Conservation (phyloP, 768 basidiomycete genomes). For the Boletus rubropictus region DNA sequence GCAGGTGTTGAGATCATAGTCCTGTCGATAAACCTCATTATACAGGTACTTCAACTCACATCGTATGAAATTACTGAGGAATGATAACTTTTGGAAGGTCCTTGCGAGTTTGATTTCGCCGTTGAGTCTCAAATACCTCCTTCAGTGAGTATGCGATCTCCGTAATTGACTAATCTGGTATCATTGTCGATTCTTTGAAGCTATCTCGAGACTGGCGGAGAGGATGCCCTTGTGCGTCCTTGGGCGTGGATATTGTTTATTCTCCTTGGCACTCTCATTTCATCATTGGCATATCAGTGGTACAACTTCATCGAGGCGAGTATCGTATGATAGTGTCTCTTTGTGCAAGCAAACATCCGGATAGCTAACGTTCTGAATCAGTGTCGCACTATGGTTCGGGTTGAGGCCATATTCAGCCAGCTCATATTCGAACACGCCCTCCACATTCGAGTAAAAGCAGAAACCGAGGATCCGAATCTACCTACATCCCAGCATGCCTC, state of each 20-base stretch:
- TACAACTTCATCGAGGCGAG: not conserved
- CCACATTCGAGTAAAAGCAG: slow-evolving; percentile 1
- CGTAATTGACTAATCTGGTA: not conserved
- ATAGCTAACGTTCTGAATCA: not conserved
- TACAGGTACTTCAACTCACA: not conserved
- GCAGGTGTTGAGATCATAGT: not conserved
- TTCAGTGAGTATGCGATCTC: not conserved
- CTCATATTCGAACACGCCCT: slow-evolving; percentile 3
- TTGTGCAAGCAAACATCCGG: not conserved
- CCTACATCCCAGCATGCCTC: not conserved
- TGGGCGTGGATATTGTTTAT: slow-evolving; percentile 2
- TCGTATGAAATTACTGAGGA: not conserved
- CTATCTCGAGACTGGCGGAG: not conserved
- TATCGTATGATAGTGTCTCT: not conserved
- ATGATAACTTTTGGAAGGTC: not conserved
- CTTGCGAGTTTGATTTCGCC: not conserved
- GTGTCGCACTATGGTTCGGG: slow-evolving; percentile 2
- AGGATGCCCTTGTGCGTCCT: not conserved
- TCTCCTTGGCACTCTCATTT: not conserved
- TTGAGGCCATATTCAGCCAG: slow-evolving; percentile 1
- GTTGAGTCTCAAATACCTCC: not conserved
- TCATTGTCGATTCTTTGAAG: not conserved
- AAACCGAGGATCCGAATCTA: not conserved
- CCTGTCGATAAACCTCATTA: not conserved
- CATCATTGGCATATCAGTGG: not conserved